Base-by-base conservation (phyloP, 768 basidiomycete species). In the Pulveroboletus sp. region DNA sequence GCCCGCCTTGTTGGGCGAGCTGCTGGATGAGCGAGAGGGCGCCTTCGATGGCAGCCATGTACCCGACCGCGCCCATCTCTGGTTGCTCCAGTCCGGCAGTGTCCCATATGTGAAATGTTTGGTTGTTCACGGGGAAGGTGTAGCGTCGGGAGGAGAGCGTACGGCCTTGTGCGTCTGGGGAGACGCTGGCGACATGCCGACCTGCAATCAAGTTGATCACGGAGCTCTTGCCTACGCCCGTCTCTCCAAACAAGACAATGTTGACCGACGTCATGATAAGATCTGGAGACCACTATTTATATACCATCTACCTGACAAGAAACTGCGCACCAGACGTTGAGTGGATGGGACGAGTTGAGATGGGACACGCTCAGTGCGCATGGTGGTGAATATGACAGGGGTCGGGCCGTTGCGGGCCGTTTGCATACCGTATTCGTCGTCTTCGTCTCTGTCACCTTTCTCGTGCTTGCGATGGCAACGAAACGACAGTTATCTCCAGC, bases 401-500 rank as follows among this genome's bases (percentile, higher is more conserved):
- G 20, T 4, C 31, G 53, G 40, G 4, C 55, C 54, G 48, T 5
- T n/a, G 13, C 50, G 40, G 57, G 43, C 57, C 59, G 52, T 60
- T 51, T 45, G 43, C 49, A 45, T 13, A 9, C 24, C 19, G 35
- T 34, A 40, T 39, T 52, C 2, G 39, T 33, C 25, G 19, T 19
- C n/a, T 13, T 6, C 6, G 12, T 45, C 53, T 39, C 40, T n/a
- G n/a, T n/a, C n/a, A n/a, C n/a, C n/a, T n/a, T 11, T 38, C 14
- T 36, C 16, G n/a, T 17, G 16, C 35, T 29, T 50, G 6, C 53
- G 36, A 59, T 45, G 47, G 25, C 44, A 17, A 70, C 69, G 20
- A 84, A 84, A 62, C 81, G 73, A 50, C 53, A 57, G n/a, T 56
- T 77, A 33, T 78, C 81, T 5, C 72, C 75, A 37, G 69, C 68